Conservation (phyloP, 2,329 filamentous ascomycete species). For the Fusarium palustre region DNA sequence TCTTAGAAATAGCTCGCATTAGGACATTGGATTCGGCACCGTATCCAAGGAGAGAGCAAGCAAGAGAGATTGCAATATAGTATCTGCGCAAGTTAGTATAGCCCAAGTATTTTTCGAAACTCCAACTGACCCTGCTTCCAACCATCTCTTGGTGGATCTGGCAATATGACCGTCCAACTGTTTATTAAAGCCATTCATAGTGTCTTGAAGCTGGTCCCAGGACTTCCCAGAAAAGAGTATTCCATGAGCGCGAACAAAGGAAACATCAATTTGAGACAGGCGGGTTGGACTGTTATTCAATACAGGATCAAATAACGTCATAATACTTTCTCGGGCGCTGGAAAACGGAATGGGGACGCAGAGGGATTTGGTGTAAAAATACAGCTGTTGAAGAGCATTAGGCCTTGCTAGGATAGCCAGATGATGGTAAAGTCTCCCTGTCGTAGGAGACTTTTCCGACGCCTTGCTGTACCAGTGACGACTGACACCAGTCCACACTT, state of each 20-base stretch:
- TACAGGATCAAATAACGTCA: constrained; percentile 74
- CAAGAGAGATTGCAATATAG: constrained; percentile 49
- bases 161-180: constrained; percentile 69
- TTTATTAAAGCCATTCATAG: constrained; percentile 62
- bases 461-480: constrained; percentile 87
- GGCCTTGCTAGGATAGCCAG: constrained; percentile 82
- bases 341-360: constrained; percentile 75
- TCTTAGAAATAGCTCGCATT: constrained; percentile 54
- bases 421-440: constrained; percentile 88
- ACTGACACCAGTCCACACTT: constrained; percentile 84
- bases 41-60: constrained; percentile 52
- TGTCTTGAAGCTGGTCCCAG: constrained; percentile 59
- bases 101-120: not conserved
- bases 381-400: constrained; percentile 76
- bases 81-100: constrained; percentile 43
- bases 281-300: constrained; percentile 55
- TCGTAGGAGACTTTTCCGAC: constrained; percentile 78
- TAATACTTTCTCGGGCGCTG: constrained; percentile 75
- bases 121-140: constrained; percentile 57
- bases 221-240: constrained; percentile 69
- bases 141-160: constrained; percentile 62
- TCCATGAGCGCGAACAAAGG: constrained; percentile 73
- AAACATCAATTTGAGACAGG: constrained; percentile 61
- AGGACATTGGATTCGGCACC: constrained; percentile 59
- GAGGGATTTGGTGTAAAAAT: constrained; percentile 77